Evolutionary conservation across 345 rosid genomes (phyloP).

Genomic region (Lepidium aucheri): DNA sequence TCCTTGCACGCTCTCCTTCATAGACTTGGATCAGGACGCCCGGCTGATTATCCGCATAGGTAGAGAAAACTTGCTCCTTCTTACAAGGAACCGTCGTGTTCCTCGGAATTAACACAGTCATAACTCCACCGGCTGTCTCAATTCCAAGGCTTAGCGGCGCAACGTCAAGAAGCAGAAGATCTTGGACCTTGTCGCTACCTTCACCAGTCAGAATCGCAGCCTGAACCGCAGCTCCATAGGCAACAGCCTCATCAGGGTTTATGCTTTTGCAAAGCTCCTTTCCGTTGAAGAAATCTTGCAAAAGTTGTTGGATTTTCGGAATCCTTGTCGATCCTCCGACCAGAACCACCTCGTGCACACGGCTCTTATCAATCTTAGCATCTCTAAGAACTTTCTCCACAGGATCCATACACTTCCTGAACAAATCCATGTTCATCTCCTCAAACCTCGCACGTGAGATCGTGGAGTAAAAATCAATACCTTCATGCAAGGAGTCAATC

Average conservation of each 20-base stretch:
- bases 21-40: conserved; percentile 42
- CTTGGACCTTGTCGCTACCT: conserved; percentile 41
- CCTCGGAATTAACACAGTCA: conserved; percentile 37
- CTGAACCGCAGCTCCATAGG: conserved; percentile 41
- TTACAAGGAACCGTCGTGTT: conserved; percentile 39
- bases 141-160: conserved; percentile 38
- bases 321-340: conserved; percentile 46
- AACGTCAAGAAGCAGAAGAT: conserved; percentile 36
- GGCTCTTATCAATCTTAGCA: conserved; percentile 29
- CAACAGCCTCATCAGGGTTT: conserved; percentile 44
- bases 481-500: conserved; percentile 41
- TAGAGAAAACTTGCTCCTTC: conserved; percentile 39
- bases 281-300: conserved; percentile 40
- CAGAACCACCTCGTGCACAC: conserved; percentile 35
- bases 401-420: conserved; percentile 44
- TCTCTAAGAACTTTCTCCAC: conserved; percentile 39
- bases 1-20: conserved; percentile 43
- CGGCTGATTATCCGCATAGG: conserved; percentile 36
- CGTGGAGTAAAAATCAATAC: conserved; percentile 35
- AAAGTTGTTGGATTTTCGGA: conserved; percentile 39
- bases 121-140: conserved; percentile 44
- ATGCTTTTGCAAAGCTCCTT: conserved; percentile 44
- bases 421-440: conserved; percentile 44
- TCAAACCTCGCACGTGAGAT: conserved; percentile 42
- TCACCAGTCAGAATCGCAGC: conserved; percentile 40